Base-by-base conservation (phyloP, 495 filamentous ascomycete genomes). In the Delitschia confertaspora region DNA sequence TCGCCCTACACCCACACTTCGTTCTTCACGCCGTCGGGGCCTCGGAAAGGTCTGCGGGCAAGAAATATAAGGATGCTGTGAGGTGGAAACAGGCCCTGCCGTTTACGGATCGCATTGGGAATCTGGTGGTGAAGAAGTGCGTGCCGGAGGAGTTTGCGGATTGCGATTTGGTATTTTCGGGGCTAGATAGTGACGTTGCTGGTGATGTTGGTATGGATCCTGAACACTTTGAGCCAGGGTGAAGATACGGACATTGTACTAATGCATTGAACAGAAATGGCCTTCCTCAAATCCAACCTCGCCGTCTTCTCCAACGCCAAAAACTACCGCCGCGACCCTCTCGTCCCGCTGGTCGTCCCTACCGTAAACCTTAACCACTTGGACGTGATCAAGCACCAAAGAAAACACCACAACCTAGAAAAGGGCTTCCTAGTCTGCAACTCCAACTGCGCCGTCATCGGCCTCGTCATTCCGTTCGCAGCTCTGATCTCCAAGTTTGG, bases 371-470 rank as follows among this genome's bases (percentile, higher is more conserved):
- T 66, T 20, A 10, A 29, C 9, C 65, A 69, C 40, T 50, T 68
- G 10, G 45, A 55, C 17, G 61, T 65, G 19, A 60, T 69, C 27
- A 24, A 51, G 10, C 60, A 65, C 38, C 65, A 69, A 38, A 44
- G 64, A 17, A 56, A 60, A 37, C 51, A 60, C 20, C 44, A 57
- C 33, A 42, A 46, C 10, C 47, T 67, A 5, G 51, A 59, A 2
- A 58, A 60, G 27, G 65, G 65, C 34, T 66, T 69, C 49, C 54
- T 64, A 6, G 65, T 67, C 42, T 69, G 65, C 58, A 69, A 69
- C 50, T 66, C 63, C 30, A 69, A 68, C 46, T 68, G 65, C 53
- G 65, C 65, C 3, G 65, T 69, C 40, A 65, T 67, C 36, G 65
- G 65, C 45, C 47, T 69, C 27, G 65, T 66, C 19, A 66, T 68